phyloP scores from a whole-genome alignment of 1,284 basidiomycete genomes.

The Microstroma glucosiphilum region DNA sequence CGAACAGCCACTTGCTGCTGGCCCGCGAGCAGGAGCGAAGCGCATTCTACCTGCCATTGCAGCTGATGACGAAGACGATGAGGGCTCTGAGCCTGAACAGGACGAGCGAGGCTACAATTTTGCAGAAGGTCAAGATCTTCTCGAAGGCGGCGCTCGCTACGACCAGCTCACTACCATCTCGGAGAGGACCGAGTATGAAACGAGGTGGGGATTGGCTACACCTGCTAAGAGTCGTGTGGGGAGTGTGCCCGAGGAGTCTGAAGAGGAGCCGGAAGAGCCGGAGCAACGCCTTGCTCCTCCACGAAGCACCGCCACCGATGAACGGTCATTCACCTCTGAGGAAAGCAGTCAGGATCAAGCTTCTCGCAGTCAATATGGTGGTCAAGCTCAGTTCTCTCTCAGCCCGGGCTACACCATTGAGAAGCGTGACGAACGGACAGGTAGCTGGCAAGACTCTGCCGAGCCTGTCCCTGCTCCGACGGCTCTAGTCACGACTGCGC shows the following conservation, averaged over 20 bases:
- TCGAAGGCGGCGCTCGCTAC: background rate
- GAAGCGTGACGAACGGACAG: background rate
- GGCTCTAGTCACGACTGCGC: slow-evolving; percentile 18
- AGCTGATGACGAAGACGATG: background rate
- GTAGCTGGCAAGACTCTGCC: background rate
- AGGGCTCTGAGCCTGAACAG: background rate
- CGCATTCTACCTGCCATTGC: slow-evolving; percentile 6
- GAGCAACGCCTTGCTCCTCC: background rate
- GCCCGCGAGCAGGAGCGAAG: background rate
- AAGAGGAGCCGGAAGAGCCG: slow-evolving; percentile 27
- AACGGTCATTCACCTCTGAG: background rate
- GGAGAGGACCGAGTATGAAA: slow-evolving; percentile 1
- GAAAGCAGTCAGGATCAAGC: background rate
- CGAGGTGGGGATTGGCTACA: slow-evolving; percentile 5
- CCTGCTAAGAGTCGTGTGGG: background rate
- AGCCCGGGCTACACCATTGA: slow-evolving; percentile 6
- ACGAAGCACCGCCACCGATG: background rate
- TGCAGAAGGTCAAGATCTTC: slow-evolving; percentile 2
- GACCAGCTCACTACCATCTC: background rate
- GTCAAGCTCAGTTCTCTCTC: background rate
- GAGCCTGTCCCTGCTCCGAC: slow-evolving; percentile 30
- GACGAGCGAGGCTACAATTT: background rate
- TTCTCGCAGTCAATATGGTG: background rate
- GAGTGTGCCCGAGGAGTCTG: slow-evolving; percentile 18
- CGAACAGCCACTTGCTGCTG: slow-evolving; percentile 11